Evolutionary conservation across 306 rosid genomes (phyloP).

Genomic region (Medicago truncatula): DNA sequence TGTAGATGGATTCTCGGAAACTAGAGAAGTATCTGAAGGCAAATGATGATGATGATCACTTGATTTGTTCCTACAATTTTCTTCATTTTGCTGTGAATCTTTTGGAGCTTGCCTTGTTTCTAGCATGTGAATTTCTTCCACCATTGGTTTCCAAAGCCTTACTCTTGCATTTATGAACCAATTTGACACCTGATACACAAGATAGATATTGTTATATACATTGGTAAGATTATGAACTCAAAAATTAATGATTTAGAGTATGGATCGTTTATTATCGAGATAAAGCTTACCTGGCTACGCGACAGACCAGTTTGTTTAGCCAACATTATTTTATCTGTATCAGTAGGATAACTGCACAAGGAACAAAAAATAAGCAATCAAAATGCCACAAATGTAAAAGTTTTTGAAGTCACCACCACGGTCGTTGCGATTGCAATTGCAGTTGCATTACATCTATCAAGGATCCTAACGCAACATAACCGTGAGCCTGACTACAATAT

Average conservation of each 20-base stretch:
- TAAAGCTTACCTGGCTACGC: conserved; percentile 73
- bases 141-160: conserved; percentile 98
- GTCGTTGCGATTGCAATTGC: too few species aligned
- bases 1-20: conserved; percentile 61
- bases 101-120: conserved; percentile 76
- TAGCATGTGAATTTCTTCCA: conserved; percentile 84
- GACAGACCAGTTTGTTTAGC: conserved; percentile 95
- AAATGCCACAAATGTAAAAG: background rate
- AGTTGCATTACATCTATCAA: too few species aligned
- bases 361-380: conserved; percentile 10
- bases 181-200: conserved; percentile 68
- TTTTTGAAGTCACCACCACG: too few species aligned
- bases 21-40: conserved; percentile 50
- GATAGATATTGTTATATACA: background rate
- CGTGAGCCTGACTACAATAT: too few species aligned
- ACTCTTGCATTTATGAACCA: conserved; percentile 98
- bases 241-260: background rate
- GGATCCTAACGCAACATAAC: too few species aligned
- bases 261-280: background rate
- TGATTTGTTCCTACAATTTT: conserved; percentile 40
- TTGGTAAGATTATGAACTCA: background rate
- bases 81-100: conserved; percentile 50
- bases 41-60: conserved; percentile 51
- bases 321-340: conserved; percentile 80
- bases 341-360: conserved; percentile 79